These are phyloP conservation scores for Aspergillus caelatus DNA, from an alignment of 2,329 filamentous ascomycete species.

Conservation along the genomic window DNA sequence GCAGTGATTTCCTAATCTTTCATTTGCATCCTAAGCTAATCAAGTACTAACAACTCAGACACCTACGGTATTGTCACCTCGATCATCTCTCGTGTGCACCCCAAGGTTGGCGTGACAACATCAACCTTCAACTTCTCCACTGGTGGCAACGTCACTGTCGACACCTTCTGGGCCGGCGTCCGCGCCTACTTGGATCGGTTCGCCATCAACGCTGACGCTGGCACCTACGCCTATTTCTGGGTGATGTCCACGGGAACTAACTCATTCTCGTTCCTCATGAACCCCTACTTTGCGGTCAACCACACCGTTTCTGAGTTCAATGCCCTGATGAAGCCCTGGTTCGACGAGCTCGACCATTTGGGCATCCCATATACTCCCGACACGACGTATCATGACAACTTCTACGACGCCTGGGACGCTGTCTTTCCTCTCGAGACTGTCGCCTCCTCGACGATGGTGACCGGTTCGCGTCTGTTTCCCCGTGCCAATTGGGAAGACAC, in stretches of 20 bases:
- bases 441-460: slow-evolving; percentile 24
- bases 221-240: slow-evolving; percentile 38
- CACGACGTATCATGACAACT: slow-evolving; percentile 31
- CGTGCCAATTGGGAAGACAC: slow-evolving; percentile 34
- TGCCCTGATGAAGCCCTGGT: slow-evolving; percentile 31
- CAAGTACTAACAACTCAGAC: slow-evolving; percentile 12
- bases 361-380: slow-evolving; percentile 28
- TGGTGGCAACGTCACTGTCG: slow-evolving; percentile 21
- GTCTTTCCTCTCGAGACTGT: slow-evolving; percentile 32
- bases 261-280: slow-evolving; percentile 37
- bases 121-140: slow-evolving; percentile 33
- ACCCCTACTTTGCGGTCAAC: slow-evolving; percentile 31
- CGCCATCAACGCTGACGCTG: slow-evolving; percentile 29
- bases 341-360: slow-evolving; percentile 25
- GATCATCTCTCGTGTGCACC: slow-evolving; percentile 29
- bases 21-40: slow-evolving; percentile 19
- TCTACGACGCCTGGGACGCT: slow-evolving; percentile 30
- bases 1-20: slow-evolving; percentile 14
- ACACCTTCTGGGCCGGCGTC: slow-evolving; percentile 34
- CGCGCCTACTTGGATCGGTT: slow-evolving; percentile 32
- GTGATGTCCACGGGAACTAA: background rate
- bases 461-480: slow-evolving; percentile 40
- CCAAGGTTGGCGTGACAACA: slow-evolving; percentile 29
- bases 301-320: slow-evolving; percentile 31
- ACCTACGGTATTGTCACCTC: slow-evolving; percentile 38